phyloP scores from a whole-genome alignment of 2,329 filamentous ascomycete species.

The Claviceps pazoutovae region DNA sequence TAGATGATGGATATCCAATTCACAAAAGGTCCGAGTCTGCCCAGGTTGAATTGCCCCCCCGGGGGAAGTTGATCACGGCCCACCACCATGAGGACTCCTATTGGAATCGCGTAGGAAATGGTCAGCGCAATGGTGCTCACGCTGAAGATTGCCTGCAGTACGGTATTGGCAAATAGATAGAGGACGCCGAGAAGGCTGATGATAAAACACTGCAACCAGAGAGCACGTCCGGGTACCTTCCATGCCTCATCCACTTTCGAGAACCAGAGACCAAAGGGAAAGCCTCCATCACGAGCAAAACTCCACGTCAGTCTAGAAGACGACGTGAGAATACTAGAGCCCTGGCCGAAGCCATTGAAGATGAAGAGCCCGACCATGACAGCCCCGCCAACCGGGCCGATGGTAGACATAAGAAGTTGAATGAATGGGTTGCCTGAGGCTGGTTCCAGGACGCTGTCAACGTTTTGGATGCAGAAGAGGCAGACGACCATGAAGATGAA shows the following conservation, averaged over 20 bases:
- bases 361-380: conserved; percentile 37
- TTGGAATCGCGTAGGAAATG: conserved; percentile 35
- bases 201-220: conserved; percentile 36
- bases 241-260: conserved; percentile 28
- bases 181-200: conserved; percentile 35
- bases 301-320: conserved; percentile 39
- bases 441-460: conserved; percentile 26
- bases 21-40: conserved; percentile 26
- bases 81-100: conserved; percentile 29
- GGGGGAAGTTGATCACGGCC: conserved; percentile 39
- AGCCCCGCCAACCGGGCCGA: conserved; percentile 24
- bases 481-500: conserved; percentile 38
- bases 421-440: conserved; percentile 32
- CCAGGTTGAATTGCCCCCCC: conserved; percentile 28
- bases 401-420: conserved; percentile 26
- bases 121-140: conserved; percentile 44
- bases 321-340: conserved; percentile 35
- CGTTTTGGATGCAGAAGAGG: conserved; percentile 34
- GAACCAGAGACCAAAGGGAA: conserved; percentile 32
- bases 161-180: conserved; percentile 39
- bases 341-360: conserved; percentile 40
- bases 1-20: conserved; percentile 38
- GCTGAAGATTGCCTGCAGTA: conserved; percentile 38
- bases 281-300: conserved; percentile 38
- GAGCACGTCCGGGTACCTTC: conserved; percentile 37